Base-by-base conservation (phyloP, 2,329 filamentous ascomycete genomes). In the Arthrobotrys sinensis region DNA sequence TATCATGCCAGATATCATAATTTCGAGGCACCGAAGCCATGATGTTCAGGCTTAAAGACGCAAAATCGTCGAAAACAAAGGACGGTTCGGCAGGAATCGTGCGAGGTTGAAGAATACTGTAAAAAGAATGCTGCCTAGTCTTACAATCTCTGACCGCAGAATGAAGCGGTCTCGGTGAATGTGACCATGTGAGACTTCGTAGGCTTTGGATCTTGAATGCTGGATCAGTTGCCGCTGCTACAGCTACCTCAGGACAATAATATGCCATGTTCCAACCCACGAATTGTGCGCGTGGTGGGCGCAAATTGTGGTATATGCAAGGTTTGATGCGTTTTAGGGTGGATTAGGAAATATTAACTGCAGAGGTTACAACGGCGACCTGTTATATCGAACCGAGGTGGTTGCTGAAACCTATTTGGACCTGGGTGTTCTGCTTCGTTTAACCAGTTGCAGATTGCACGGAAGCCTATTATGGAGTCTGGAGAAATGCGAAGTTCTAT, bases 151-250 rank as follows among this genome's bases (percentile, higher is more conserved):
- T 65, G 4, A 40, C 73, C 50, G 63, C 73, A 45, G 57, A 62
- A 60, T 78, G 75, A 55, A 78, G 67, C 75, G 75, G 67, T 45
- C 75, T 71, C 50, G 67, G 45, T 67, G 75, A 78, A 66, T 78
- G 75, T 71, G 67, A 71, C 75, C 75, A 78, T 78, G 75, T 78
- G 75, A 78, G 75, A 78, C 67, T 78, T 57, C 75, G 67, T 68
- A 78, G 63, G 52, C 75, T 69, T 72, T 78, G 75, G 40, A 78
- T 78, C 67, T 78, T 78, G 62, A 78, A 71, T 62, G 75, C 67
- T 72, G 75, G 75, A 72, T 78, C 75, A 55, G 75, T 71, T 66
- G 75, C 67, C 53, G 75, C 75, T 71, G 75, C 67, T 38, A 77
- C 73, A 78, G 75, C 75, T 78, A 78, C 66, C 71, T 78, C 75